A percentile compares a stretch with the other conserved stretches of the same genome.
Evolutionary conservation across 208 protist genomes (phyloP).

Genomic region (Herpetomonas tarakana): DNA sequence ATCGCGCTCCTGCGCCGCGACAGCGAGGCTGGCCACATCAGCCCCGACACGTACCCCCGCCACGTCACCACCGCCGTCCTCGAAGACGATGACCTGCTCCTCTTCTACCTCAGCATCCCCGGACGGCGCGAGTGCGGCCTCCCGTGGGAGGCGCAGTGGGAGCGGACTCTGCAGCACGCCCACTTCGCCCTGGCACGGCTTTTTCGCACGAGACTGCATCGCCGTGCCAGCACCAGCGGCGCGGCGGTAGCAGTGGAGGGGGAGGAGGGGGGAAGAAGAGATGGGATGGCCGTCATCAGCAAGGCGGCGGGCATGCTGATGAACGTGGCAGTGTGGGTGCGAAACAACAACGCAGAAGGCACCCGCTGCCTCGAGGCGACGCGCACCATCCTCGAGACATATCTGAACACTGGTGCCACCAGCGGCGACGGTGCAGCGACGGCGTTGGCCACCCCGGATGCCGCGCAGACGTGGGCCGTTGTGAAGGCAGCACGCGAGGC

Average conservation of each 20-base stretch:
- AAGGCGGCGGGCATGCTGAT: conserved; percentile 31
- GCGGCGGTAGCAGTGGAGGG: background rate
- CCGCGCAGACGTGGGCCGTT: conserved; percentile 4
- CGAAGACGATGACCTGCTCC: conserved; percentile 37
- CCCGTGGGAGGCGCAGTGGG: conserved; percentile 30
- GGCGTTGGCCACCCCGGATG: background rate
- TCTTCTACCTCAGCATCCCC: conserved; percentile 41
- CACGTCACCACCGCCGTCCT: conserved; percentile 23
- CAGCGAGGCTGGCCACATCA: background rate
- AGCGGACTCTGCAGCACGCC: conserved; percentile 28
- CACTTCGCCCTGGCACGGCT: conserved; percentile 25
- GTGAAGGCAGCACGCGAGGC: conserved; percentile 27
- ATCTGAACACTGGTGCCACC: conserved; percentile 11
- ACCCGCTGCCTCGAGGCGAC: conserved; percentile 46
- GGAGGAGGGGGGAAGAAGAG: background rate
- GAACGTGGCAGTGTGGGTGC: conserved; percentile 75
- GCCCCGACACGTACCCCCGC: background rate
- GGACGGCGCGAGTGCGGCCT: conserved; percentile 30
- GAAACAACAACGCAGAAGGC: conserved; percentile 72
- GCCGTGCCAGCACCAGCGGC: background rate
- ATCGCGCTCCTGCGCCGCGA: background rate
- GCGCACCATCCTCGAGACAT: conserved; percentile 15
- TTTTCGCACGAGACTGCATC: conserved; percentile 12
- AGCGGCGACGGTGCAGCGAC: background rate
- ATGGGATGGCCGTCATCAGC: conserved; percentile 13